Evolutionary conservation across 768 basidiomycete genomes (phyloP), one percentile per base, ranked within the genome.

Genomic region (Tylopilus sp.): DNA sequence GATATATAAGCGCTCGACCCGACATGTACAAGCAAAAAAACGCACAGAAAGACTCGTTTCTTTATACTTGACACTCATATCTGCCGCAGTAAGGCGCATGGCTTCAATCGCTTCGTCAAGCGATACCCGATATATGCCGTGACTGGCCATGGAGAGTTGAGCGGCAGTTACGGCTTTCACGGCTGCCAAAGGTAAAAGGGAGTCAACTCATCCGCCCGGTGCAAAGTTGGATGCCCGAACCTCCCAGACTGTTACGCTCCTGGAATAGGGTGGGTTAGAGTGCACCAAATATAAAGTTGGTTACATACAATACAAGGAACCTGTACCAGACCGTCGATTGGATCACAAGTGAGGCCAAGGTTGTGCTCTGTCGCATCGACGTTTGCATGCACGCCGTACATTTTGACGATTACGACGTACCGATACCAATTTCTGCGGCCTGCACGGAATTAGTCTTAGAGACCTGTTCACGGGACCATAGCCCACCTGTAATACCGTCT

Each of bases 101-200:
- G 94, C 93, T 69, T 92, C 91, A 50, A 98, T 97, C 3, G 94
- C 95, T 69, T 97, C 92, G 66, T 98, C 95, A 19, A 98, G 77
- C 1, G 86, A 87, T 31, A 95, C 92, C 30, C 85, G 83, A 62
- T 92, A 92, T 14, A 89, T 78, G 0, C 91, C 94, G 63, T 91
- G 82, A 55, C 90, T 91, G 10, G 94, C 92, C 81, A 97, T 87
- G 9, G 95, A 92, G 6, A 98, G 78, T 66, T 98, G 96, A 19
- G 94, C 94, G 12, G 95, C 94, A 19, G 92, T 94, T 41, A 95
- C 80, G 4, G 92, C 92, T 70, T 96, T 95, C 47, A 95, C 92
- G 50, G 93, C 93, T 88, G 63, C 42, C 41, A 53, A 25, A 12
- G 12, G 41, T 30, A 45, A 53, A 22, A 55, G 21, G 52, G 40